These are phyloP conservation scores for Homolaphlyctis polyrhiza DNA, from an alignment of 371 early-diverging fungal genomes.

Conservation along the genomic window DNA sequence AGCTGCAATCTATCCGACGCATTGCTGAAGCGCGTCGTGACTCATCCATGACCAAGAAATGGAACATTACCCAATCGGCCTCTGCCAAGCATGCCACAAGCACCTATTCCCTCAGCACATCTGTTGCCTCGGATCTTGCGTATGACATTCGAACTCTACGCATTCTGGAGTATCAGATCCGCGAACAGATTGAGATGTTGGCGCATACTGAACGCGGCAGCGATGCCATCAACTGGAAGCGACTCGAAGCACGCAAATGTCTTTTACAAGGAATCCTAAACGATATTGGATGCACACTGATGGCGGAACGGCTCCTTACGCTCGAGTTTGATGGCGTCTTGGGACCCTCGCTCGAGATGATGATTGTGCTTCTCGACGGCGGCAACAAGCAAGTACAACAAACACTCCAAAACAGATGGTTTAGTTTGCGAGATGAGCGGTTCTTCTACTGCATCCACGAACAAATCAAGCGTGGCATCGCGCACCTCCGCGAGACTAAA, in stretches of 20 bases:
- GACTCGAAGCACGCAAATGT: conserved; percentile 29
- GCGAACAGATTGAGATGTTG: conserved; percentile 12
- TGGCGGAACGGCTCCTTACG: conserved; percentile 48
- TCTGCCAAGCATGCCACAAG: too few species aligned
- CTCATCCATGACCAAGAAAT: not conserved
- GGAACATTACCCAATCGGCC: too few species aligned
- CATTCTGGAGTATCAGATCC: conserved; percentile 22
- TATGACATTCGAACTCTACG: conserved; percentile 26
- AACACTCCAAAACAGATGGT: conserved; percentile 41
- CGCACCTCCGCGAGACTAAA: conserved; percentile 39
- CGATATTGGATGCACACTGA: conserved; percentile 47
- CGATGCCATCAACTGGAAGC: conserved; percentile 23
- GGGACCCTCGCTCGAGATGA: conserved; percentile 34
- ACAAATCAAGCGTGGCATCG: conserved; percentile 35
- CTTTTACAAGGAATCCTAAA: conserved; percentile 42
- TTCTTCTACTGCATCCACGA: conserved; percentile 55
- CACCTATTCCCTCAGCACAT: not conserved
- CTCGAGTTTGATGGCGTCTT: conserved; percentile 35
- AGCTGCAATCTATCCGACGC: not conserved
- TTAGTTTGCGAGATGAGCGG: conserved; percentile 46
- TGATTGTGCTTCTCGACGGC: conserved; percentile 52
- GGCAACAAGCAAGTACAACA: conserved; percentile 51
- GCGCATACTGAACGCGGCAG: conserved; percentile 7
- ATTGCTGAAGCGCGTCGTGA: not conserved
- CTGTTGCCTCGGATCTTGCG: conserved; percentile 5